Conservation (phyloP, 2,329 filamentous ascomycete species). For the Trichophyton mentagrophytes region DNA sequence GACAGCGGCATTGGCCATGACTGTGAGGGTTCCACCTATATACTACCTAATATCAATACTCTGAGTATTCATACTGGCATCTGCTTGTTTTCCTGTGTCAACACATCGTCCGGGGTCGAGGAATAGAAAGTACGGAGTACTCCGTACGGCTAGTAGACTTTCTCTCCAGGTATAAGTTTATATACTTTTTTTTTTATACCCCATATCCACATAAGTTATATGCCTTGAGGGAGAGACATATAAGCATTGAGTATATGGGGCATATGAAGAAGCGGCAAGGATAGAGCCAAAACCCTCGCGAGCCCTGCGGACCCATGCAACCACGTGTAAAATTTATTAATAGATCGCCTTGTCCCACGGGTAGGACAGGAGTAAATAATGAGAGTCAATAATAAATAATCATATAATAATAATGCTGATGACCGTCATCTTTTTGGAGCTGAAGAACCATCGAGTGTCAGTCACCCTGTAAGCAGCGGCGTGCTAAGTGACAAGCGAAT, state of each 20-base stretch:
- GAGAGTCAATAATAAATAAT: not conserved
- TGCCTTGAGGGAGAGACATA: not conserved
- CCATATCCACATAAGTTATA: not conserved
- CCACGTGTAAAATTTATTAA: not conserved
- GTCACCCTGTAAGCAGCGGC: not conserved
- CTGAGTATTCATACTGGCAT: not conserved
- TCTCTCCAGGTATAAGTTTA: not conserved
- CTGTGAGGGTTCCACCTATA: not conserved
- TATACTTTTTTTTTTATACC: not conserved
- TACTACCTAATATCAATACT: not conserved
- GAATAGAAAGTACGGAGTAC: too few species aligned
- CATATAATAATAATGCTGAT: not conserved
- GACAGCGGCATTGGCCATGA: conserved; percentile 10
- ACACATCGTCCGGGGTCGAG: too few species aligned
- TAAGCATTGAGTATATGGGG: not conserved
- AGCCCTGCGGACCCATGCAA: not conserved
- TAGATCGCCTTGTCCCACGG: not conserved
- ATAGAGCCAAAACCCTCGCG: not conserved
- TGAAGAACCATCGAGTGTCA: not conserved
- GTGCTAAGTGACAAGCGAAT: not conserved
- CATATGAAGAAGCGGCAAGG: not conserved
- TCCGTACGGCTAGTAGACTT: not conserved
- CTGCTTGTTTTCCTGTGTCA: not conserved
- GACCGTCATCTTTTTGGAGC: not conserved
- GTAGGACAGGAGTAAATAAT: not conserved